Evolutionary conservation across 352 stramenopile genomes (phyloP).

Genomic region (Peronospora destructor): DNA sequence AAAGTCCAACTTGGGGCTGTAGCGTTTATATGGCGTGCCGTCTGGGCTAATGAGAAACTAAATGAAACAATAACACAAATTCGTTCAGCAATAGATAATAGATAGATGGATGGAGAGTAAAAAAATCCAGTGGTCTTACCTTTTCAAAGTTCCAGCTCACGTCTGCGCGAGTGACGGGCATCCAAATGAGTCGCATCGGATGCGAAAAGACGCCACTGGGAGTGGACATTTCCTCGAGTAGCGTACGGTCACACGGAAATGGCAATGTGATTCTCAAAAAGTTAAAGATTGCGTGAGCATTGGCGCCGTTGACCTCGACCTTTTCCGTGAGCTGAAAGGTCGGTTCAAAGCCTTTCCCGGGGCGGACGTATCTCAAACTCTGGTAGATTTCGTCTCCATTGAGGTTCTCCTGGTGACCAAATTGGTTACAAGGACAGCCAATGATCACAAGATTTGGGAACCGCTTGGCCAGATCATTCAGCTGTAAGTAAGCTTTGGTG

Average conservation of each 20-base stretch:
- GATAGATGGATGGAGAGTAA: not conserved
- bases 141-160: slow-evolving; percentile 85
- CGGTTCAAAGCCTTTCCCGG: slow-evolving; percentile 60
- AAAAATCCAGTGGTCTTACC: slow-evolving; percentile 13
- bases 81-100: not conserved
- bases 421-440: slow-evolving; percentile 76
- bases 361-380: slow-evolving; percentile 65
- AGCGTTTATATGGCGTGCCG: slow-evolving; percentile 71
- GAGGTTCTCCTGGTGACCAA: slow-evolving; percentile 78
- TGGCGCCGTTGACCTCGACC: slow-evolving; percentile 72
- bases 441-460: slow-evolving; percentile 68
- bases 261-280: slow-evolving; percentile 65
- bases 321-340: slow-evolving; percentile 75
- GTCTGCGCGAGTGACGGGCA: slow-evolving; percentile 71
- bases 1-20: slow-evolving; percentile 69
- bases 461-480: slow-evolving; percentile 55
- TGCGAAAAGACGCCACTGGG: slow-evolving; percentile 74
- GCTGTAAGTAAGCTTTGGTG: slow-evolving; percentile 59
- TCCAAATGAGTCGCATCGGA: slow-evolving; percentile 81
- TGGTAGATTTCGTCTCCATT: slow-evolving; percentile 73
- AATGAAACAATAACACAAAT: slow-evolving; percentile 4
- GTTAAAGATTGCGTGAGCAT: slow-evolving; percentile 75
- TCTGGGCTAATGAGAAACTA: slow-evolving; percentile 75
- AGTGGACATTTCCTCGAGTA: slow-evolving; percentile 74
- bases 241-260: slow-evolving; percentile 61